phyloP scores from a whole-genome alignment of 1,284 basidiomycete genomes.

The Rhodotorula glutinis region DNA sequence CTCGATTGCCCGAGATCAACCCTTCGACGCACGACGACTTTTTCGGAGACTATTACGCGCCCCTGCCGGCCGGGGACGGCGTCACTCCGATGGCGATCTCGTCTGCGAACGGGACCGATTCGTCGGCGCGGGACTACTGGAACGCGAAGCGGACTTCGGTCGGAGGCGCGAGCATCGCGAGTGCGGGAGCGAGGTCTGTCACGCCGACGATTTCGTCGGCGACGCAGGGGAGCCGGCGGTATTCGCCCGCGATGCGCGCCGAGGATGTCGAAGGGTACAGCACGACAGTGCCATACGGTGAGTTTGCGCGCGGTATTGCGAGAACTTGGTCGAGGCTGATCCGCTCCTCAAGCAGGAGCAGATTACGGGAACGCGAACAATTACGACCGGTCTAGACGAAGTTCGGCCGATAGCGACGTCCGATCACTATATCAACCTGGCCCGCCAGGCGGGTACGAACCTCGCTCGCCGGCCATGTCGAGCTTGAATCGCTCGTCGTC shows the following conservation, averaged over 20 bases:
- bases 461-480: slow-evolving; percentile 1
- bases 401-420: slow-evolving; percentile 31
- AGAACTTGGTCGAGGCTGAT: too few relatives aligned
- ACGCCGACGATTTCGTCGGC: slow-evolving; percentile 13
- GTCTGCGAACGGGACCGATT: too few relatives aligned
- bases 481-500: slow-evolving; percentile 18
- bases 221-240: not conserved
- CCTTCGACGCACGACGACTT: slow-evolving; percentile 25
- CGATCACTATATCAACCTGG: slow-evolving; percentile 23
- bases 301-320: not conserved
- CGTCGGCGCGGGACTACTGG: not conserved
- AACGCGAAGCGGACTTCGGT: not conserved
- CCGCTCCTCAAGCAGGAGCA: too few relatives aligned
- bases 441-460: slow-evolving; percentile 7
- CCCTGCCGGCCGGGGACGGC: not conserved
- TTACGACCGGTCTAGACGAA: slow-evolving; percentile 29
- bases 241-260: slow-evolving; percentile 1
- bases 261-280: slow-evolving; percentile 8
- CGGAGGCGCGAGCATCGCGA: not conserved
- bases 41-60: slow-evolving; percentile 12
- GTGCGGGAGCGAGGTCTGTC: not conserved
- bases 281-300: not conserved
- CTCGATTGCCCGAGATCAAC: slow-evolving; percentile 24
- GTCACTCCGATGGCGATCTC: not conserved
- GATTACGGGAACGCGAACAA: too few relatives aligned